These are phyloP conservation scores for Lomentospora prolificans DNA, from an alignment of 2,329 filamentous ascomycete genomes.

Conservation along the genomic window DNA sequence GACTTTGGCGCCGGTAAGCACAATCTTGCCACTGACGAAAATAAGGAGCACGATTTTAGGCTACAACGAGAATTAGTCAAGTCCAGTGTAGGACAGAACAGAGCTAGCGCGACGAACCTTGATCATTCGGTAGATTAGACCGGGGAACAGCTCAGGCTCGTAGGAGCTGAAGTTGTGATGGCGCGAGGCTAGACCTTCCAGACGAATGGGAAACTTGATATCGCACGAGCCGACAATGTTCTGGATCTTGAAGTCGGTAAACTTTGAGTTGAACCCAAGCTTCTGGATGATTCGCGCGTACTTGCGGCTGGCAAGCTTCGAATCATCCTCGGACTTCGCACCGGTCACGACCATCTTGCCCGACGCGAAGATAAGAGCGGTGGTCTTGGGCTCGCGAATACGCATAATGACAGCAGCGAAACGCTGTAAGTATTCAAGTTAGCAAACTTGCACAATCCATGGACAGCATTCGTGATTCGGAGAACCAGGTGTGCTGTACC, in stretches of 20 bases:
- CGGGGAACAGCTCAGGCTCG: conserved; percentile 95
- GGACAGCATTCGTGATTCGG: conserved; percentile 1
- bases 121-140: conserved; percentile 99
- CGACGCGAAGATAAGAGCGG: conserved; percentile 91
- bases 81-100: background rate
- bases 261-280: conserved; percentile 98
- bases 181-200: conserved; percentile 89
- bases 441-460: conserved; percentile 16
- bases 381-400: conserved; percentile 98
- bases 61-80: background rate
- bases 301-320: conserved; percentile 91
- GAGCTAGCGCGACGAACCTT: conserved; percentile 37
- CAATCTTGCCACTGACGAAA: conserved; percentile 94
- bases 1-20: conserved; percentile 93
- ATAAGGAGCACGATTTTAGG: conserved; percentile 64
- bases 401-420: conserved; percentile 99
- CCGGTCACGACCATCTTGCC: conserved; percentile 99
- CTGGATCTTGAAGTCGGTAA: conserved; percentile 99
- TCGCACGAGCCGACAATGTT: conserved; percentile 99
- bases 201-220: conserved; percentile 97
- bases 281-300: conserved; percentile 99
- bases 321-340: conserved; percentile 96
- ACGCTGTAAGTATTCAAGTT: conserved; percentile 50
- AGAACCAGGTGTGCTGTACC: conserved; percentile 40
- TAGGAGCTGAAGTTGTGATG: conserved; percentile 99